These are phyloP conservation scores for Chaetomium strumarium DNA, from an alignment of 2,329 filamentous ascomycete species.

Conservation along the genomic window DNA sequence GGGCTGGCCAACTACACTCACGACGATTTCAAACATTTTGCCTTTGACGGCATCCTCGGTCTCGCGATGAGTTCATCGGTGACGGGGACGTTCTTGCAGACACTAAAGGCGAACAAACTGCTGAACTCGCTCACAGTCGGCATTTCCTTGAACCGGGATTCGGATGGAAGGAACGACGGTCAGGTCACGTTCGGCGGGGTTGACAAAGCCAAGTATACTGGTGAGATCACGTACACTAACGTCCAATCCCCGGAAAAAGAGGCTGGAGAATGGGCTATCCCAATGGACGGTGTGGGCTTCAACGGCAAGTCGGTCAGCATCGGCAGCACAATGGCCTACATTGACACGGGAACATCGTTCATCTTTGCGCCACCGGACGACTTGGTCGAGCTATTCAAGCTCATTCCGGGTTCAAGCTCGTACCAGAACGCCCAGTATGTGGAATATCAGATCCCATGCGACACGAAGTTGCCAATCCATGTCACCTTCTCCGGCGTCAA, in stretches of 20 bases:
- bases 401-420: slow-evolving; percentile 56
- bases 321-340: slow-evolving; percentile 53
- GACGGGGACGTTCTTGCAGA: slow-evolving; percentile 62
- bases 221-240: slow-evolving; percentile 61
- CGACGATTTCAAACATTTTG: slow-evolving; percentile 67
- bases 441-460: slow-evolving; percentile 68
- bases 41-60: slow-evolving; percentile 83
- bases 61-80: slow-evolving; percentile 58
- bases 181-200: slow-evolving; percentile 71
- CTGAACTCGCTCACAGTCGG: slow-evolving; percentile 62
- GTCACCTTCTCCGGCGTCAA: slow-evolving; percentile 62
- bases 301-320: slow-evolving; percentile 54
- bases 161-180: slow-evolving; percentile 63
- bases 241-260: slow-evolving; percentile 38
- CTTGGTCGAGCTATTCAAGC: slow-evolving; percentile 60
- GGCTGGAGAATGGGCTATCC: slow-evolving; percentile 65
- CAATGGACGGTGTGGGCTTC: slow-evolving; percentile 59
- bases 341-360: slow-evolving; percentile 81
- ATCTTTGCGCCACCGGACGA: slow-evolving; percentile 65
- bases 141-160: slow-evolving; percentile 61
- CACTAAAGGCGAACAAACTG: slow-evolving; percentile 49
- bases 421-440: slow-evolving; percentile 42
- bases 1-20: slow-evolving; percentile 68
- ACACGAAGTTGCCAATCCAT: slow-evolving; percentile 53
- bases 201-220: slow-evolving; percentile 61